Percentiles rank a stretch among this genome's conserved stretches.
These are phyloP conservation scores for Pseudocercospora fuligena DNA, from an alignment of 2,329 filamentous ascomycete species.

Conservation along the genomic window DNA sequence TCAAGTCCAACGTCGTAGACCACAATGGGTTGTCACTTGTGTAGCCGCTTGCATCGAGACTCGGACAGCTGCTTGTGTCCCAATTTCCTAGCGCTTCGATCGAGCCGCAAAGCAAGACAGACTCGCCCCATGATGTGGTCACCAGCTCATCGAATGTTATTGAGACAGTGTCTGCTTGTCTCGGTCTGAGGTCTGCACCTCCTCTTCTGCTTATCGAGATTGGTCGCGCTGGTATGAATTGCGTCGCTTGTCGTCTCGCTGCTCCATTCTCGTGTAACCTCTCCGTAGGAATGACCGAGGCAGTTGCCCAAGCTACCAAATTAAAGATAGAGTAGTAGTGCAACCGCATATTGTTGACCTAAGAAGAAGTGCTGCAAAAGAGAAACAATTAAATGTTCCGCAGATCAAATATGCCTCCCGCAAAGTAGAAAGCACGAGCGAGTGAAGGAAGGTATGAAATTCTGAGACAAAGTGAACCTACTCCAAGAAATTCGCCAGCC, in stretches of 20 bases:
- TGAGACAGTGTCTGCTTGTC: slow-evolving; percentile 48
- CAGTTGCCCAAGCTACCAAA: slow-evolving; percentile 22
- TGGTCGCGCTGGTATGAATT: slow-evolving; percentile 14
- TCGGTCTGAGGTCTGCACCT: neutral
- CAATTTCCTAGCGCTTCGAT: slow-evolving; percentile 65
- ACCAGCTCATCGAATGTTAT: slow-evolving; percentile 67
- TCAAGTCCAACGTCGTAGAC: slow-evolving; percentile 61
- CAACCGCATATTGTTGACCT: slow-evolving; percentile 21
- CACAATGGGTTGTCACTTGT: slow-evolving; percentile 65
- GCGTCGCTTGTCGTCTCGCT: slow-evolving; percentile 13
- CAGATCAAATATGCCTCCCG: slow-evolving; percentile 5
- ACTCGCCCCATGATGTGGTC: slow-evolving; percentile 65
- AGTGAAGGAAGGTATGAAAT: slow-evolving; percentile 15
- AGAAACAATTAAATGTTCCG: slow-evolving; percentile 2
- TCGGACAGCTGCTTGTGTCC: slow-evolving; percentile 58
- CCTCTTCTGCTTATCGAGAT: slow-evolving; percentile 14
- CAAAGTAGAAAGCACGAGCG: neutral
- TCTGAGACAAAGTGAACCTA: slow-evolving; percentile 14
- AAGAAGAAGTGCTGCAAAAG: neutral
- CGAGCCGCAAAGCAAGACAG: slow-evolving; percentile 68
- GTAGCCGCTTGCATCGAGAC: slow-evolving; percentile 64
- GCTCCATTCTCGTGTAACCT: slow-evolving; percentile 13
- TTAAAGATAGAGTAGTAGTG: slow-evolving; percentile 22
- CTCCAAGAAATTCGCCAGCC: slow-evolving; percentile 6
- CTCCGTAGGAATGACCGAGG: slow-evolving; percentile 24